Conservation (phyloP, 2,329 filamentous ascomycete species). For the Ophiosphaerella narmari region DNA sequence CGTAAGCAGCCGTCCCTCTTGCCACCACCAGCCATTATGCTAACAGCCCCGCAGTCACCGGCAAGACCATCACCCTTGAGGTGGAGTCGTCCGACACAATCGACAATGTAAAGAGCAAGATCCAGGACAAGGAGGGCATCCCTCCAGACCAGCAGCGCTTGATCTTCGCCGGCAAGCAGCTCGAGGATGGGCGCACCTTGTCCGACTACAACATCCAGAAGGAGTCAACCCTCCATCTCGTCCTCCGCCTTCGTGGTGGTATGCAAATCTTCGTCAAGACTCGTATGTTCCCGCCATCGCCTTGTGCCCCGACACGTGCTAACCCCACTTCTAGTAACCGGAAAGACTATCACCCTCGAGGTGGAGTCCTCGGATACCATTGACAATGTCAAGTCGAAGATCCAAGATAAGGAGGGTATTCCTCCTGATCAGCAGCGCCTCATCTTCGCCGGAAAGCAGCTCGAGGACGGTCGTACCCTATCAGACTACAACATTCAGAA, state of each 20-base stretch:
- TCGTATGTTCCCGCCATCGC: conserved; percentile 28
- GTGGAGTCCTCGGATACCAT: conserved; percentile 48
- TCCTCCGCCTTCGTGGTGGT: conserved; percentile 72
- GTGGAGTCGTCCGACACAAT: conserved; percentile 81
- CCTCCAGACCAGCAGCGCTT: conserved; percentile 95
- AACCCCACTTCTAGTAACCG: conserved; percentile 51
- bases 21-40: conserved; percentile 33
- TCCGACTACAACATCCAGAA: conserved; percentile 97
- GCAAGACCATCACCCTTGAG: conserved; percentile 71
- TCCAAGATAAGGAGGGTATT: conserved; percentile 65
- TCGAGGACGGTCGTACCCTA: conserved; percentile 61
- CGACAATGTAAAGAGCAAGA: conserved; percentile 96
- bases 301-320: conserved; percentile 32
- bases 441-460: conserved; percentile 63
- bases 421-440: conserved; percentile 63
- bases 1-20: conserved; percentile 62
- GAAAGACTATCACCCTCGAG: conserved; percentile 58
- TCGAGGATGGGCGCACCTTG: conserved; percentile 90
- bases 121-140: conserved; percentile 97
- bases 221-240: conserved; percentile 72
- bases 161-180: conserved; percentile 96
- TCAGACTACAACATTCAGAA: conserved; percentile 64
- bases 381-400: conserved; percentile 51
- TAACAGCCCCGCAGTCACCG: conserved; percentile 58
- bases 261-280: conserved; percentile 69